These are phyloP conservation scores for Dryadomyces sulphureus DNA, from an alignment of 2,329 filamentous ascomycete genomes.

Conservation along the genomic window DNA sequence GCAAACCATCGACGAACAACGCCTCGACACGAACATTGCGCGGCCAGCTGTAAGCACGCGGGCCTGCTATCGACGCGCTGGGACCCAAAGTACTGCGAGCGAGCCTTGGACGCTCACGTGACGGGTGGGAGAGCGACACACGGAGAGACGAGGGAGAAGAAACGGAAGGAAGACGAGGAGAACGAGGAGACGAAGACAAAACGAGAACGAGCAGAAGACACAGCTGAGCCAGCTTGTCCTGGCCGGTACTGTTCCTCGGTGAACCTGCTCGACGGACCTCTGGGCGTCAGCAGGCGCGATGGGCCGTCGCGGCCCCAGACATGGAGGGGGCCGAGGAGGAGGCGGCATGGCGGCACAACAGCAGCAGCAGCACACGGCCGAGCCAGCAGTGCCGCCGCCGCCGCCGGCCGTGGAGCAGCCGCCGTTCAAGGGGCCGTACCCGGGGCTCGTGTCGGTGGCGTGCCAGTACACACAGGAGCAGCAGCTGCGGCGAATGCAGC, in stretches of 20 bases:
- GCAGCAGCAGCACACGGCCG: background rate
- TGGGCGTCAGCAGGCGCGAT: constrained; percentile 1
- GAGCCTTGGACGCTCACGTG: no score
- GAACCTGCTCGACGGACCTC: background rate
- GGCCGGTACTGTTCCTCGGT: background rate
- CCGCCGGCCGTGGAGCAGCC: constrained; percentile 6
- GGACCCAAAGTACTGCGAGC: no score
- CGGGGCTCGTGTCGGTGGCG: constrained; percentile 32
- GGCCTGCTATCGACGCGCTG: background rate
- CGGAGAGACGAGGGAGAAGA: no score
- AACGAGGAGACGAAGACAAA: background rate
- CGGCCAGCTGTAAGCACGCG: background rate
- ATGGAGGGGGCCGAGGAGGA: constrained; percentile 1
- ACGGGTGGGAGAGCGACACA: no score
- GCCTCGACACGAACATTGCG: background rate
- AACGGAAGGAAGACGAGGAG: background rate
- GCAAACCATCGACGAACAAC: background rate
- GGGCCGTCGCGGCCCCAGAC: constrained; percentile 8
- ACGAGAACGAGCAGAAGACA: background rate
- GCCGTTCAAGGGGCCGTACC: constrained; percentile 13
- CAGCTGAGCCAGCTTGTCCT: background rate
- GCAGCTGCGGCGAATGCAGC: constrained; percentile 58
- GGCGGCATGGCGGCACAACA: background rate
- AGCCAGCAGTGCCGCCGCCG: background rate
- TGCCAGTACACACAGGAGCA: constrained; percentile 72